Percentiles rank a stretch among this genome's conserved stretches.
These are phyloP conservation scores for Prorocentrum cordatum DNA, from an alignment of 169 alveolate species.

Conservation along the genomic window DNA sequence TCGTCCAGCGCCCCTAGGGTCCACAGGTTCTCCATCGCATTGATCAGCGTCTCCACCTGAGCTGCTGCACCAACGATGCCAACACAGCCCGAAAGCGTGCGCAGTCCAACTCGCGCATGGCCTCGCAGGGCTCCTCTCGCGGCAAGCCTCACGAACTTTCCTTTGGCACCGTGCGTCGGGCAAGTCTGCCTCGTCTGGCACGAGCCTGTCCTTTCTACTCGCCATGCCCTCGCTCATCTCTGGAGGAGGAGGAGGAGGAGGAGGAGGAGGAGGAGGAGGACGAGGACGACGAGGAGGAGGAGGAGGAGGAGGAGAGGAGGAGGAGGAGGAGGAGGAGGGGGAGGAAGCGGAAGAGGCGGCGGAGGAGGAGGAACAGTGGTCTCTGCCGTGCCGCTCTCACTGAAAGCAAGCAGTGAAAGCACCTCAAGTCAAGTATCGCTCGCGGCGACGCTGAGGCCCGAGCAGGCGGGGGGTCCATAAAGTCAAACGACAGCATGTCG, in stretches of 20 bases:
- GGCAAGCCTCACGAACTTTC: no score
- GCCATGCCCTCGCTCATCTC: background rate
- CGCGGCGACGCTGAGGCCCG: background rate
- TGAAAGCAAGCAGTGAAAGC: background rate
- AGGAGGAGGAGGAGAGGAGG: background rate
- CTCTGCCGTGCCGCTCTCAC: background rate
- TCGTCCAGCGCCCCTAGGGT: conserved; percentile 98
- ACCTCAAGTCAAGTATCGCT: no score
- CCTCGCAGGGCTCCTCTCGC: no score
- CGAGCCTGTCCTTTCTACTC: no score
- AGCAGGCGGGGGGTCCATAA: conserved; percentile 98
- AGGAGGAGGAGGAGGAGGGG: background rate
- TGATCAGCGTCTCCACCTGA: conserved; percentile 86
- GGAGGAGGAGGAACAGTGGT: background rate
- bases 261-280: background rate
- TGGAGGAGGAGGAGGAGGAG: background rate
- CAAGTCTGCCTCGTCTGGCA: background rate
- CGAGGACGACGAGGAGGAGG: background rate
- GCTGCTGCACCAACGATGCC: background rate
- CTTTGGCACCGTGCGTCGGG: background rate
- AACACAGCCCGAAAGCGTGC: background rate
- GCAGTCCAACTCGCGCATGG: background rate
- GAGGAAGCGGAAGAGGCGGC: background rate
- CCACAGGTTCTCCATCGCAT: conserved; percentile 95
- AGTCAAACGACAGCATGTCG: conserved; percentile 95